Conservation (phyloP, 495 filamentous ascomycete species). For the Penicillium mononematosum region DNA sequence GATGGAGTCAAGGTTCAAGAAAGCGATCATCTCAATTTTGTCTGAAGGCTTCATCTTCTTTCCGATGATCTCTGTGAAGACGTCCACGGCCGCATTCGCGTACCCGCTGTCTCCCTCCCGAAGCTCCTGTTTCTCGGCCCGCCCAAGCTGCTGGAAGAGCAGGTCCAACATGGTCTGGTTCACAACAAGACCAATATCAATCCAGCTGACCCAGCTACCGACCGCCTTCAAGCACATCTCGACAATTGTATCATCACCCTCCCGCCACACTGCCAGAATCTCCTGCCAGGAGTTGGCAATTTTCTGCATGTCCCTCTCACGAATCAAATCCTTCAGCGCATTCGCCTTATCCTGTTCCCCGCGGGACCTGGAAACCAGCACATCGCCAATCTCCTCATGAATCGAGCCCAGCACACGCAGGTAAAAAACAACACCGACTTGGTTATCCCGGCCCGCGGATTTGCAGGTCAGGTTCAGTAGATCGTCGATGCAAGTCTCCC, state of each 20-base stretch:
- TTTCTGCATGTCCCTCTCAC: constrained; percentile 78
- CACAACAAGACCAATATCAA: constrained; percentile 89
- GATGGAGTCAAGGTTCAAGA: constrained; percentile 81
- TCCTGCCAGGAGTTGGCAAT: constrained; percentile 89
- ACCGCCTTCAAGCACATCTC: constrained; percentile 86
- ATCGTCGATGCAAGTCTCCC: constrained; percentile 87
- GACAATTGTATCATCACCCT: constrained; percentile 68
- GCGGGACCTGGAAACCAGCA: constrained; percentile 71
- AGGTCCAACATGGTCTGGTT: constrained; percentile 80
- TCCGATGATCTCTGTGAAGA: constrained; percentile 89
- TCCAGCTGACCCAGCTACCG: constrained; percentile 96
- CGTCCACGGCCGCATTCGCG: constrained; percentile 87
- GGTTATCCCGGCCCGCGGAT: constrained; percentile 58
- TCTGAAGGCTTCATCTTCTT: constrained; percentile 96
- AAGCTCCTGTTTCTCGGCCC: constrained; percentile 51
- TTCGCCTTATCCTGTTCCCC: constrained; percentile 76
- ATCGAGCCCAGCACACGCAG: constrained; percentile 81
- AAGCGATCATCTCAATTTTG: constrained; percentile 89
- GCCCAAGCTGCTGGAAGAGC: constrained; percentile 75
- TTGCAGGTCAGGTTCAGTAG: constrained; percentile 65
- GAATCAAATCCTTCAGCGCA: constrained; percentile 83
- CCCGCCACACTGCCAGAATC: constrained; percentile 76
- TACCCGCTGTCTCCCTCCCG: constrained; percentile 61
- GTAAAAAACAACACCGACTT: constrained; percentile 77
- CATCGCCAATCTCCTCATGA: constrained; percentile 96